Evolutionary conservation across 2,329 filamentous ascomycete species (phyloP).

Genomic region (Thielaviopsis ethacetica): DNA sequence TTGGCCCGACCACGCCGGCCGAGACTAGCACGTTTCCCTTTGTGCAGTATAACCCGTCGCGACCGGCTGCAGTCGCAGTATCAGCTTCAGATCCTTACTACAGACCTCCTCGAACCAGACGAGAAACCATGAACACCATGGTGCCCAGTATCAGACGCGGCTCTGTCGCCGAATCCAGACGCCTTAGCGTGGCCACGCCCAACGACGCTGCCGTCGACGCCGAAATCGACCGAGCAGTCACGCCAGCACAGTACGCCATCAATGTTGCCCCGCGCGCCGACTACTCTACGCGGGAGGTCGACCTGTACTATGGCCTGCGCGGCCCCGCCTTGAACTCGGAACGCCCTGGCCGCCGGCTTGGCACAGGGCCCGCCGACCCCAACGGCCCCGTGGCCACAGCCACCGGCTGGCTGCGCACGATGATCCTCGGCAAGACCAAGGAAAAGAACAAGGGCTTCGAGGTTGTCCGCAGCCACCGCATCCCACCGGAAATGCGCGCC

Average conservation of each 20-base stretch:
- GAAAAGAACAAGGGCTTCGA: slow-evolving; percentile 95
- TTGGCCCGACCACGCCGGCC: slow-evolving; percentile 57
- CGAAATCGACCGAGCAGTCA: slow-evolving; percentile 26
- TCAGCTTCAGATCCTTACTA: slow-evolving; percentile 68
- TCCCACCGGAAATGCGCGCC: slow-evolving; percentile 41
- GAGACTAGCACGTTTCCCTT: slow-evolving; percentile 59
- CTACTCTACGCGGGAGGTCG: slow-evolving; percentile 85
- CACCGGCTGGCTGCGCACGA: slow-evolving; percentile 68
- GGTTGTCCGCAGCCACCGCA: slow-evolving; percentile 77
- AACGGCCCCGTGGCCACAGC: slow-evolving; percentile 82
- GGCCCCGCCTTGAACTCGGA: slow-evolving; percentile 76
- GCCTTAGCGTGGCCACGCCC: slow-evolving; percentile 22
- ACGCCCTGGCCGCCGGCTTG: slow-evolving; percentile 64
- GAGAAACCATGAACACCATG: slow-evolving; percentile 35
- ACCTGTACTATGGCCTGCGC: slow-evolving; percentile 79
- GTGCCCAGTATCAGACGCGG: slow-evolving; percentile 12
- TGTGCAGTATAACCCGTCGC: slow-evolving; percentile 34
- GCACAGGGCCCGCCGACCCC: slow-evolving; percentile 88
- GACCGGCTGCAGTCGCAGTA: slow-evolving; percentile 28
- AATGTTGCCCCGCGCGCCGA: slow-evolving; percentile 51
- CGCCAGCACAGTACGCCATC: slow-evolving; percentile 26
- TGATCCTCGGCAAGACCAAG: slow-evolving; percentile 74
- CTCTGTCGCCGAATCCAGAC: slow-evolving; percentile 21
- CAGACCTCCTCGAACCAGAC: slow-evolving; percentile 59
- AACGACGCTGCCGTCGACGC: slow-evolving; percentile 23